These are phyloP conservation scores for Euphorbia lathyris DNA, from an alignment of 345 rosid species.

Conservation along the genomic window DNA sequence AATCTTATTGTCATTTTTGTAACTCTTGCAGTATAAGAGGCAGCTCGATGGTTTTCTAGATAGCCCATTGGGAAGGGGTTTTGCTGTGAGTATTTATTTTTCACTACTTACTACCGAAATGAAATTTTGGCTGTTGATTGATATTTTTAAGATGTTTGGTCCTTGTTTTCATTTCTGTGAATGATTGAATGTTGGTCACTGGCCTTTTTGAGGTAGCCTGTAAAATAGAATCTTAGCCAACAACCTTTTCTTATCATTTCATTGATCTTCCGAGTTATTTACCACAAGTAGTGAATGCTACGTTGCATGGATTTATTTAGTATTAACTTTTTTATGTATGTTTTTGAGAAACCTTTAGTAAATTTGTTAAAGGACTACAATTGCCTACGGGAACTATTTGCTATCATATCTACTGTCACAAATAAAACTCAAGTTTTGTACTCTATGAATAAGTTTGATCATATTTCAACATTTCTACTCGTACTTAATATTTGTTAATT, in stretches of 20 bases:
- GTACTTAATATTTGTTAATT: neutral
- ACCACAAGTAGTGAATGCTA: too few relatives aligned
- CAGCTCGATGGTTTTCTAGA: slow-evolving; percentile 60
- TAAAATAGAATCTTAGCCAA: neutral
- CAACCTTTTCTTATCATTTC: neutral
- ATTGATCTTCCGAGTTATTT: too few relatives aligned
- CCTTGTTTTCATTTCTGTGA: neutral
- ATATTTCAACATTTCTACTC: neutral
- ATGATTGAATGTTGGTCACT: neutral
- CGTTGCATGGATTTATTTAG: too few relatives aligned
- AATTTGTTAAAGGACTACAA: neutral
- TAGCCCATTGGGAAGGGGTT: slow-evolving; percentile 74
- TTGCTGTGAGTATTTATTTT: slow-evolving; percentile 55
- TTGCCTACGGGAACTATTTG: neutral
- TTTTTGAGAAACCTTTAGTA: too few relatives aligned
- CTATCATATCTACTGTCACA: neutral
- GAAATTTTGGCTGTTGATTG: neutral
- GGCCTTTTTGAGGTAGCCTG: neutral
- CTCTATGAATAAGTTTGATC: neutral
- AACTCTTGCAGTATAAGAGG: slow-evolving; percentile 75
- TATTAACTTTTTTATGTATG: too few relatives aligned
- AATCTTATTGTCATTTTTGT: slow-evolving; percentile 8
- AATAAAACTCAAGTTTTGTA: neutral
- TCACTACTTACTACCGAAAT: neutral
- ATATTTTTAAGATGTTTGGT: neutral